A percentile compares a stretch with the other conserved stretches of the same genome.
Conservation (phyloP, 139 green algal species). For the Chlamydomonas asymmetrica region DNA sequence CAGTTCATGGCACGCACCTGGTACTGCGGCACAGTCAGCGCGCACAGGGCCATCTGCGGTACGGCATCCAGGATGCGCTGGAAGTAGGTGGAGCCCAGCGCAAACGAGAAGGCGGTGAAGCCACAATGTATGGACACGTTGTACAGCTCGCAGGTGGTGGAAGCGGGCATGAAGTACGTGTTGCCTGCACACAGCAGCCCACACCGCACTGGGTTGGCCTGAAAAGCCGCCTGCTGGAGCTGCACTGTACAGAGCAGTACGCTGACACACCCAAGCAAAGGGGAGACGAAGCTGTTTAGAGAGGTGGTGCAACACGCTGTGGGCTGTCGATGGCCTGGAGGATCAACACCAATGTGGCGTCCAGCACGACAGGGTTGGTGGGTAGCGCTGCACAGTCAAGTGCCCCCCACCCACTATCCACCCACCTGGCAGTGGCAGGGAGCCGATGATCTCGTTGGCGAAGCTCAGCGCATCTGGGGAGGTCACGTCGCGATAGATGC, state of each 20-base stretch:
- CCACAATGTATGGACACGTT: conserved; percentile 34
- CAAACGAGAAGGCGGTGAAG: conserved; percentile 50
- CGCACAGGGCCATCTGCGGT: conserved; percentile 43
- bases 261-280: background rate
- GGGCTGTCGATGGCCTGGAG: too few relatives aligned
- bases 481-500: conserved; percentile 21
- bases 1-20: too few relatives aligned
- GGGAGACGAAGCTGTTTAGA: too few relatives aligned
- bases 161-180: conserved; percentile 42
- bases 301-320: too few relatives aligned
- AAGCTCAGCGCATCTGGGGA: conserved; percentile 27
- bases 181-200: conserved; percentile 5
- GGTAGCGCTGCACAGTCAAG: background rate
- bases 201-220: background rate
- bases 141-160: conserved; percentile 36
- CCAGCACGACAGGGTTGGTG: too few relatives aligned
- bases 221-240: background rate
- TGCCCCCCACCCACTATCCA: background rate
- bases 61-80: conserved; percentile 48
- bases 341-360: too few relatives aligned
- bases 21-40: too few relatives aligned
- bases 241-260: too few relatives aligned
- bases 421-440: conserved; percentile 33
- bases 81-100: conserved; percentile 55
- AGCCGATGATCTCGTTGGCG: conserved; percentile 33